These are phyloP conservation scores for Botrytis pseudocinerea DNA, from an alignment of 2,329 filamentous ascomycete species.

Conservation along the genomic window DNA sequence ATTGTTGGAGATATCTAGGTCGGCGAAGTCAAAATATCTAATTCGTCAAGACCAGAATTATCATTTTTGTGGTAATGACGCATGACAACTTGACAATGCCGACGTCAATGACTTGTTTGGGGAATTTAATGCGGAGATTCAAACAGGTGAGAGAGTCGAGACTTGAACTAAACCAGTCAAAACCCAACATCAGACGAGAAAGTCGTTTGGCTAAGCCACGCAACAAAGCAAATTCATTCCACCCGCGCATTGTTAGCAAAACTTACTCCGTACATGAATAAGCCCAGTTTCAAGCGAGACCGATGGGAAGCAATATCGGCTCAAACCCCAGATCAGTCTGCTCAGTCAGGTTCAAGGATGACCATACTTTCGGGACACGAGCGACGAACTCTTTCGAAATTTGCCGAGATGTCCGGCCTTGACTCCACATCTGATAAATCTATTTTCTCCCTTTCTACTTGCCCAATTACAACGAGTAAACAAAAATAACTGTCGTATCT, in stretches of 20 bases:
- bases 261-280: not conserved
- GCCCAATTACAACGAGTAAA: not conserved
- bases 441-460: not conserved
- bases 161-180: not conserved
- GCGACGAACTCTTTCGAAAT: not conserved
- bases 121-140: not conserved
- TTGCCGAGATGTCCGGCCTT: not conserved
- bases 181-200: conserved; percentile 7
- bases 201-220: not conserved
- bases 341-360: conserved; percentile 4
- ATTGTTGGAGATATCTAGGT: not conserved
- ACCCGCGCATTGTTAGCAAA: not conserved
- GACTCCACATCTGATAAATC: conserved; percentile 18
- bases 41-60: not conserved
- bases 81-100: not conserved
- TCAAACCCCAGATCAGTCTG: not conserved
- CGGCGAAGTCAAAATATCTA: conserved; percentile 3
- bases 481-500: not conserved
- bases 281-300: no score
- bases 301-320: conserved; percentile 6
- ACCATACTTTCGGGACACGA: conserved; percentile 20
- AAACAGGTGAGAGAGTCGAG: not conserved
- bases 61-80: not conserved
- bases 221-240: not conserved
- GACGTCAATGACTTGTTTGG: not conserved